Evolutionary conservation across 805 yeast genomes (phyloP), one percentile per base, ranked within the genome.

Genomic region (Spathaspora hagerdaliae): DNA sequence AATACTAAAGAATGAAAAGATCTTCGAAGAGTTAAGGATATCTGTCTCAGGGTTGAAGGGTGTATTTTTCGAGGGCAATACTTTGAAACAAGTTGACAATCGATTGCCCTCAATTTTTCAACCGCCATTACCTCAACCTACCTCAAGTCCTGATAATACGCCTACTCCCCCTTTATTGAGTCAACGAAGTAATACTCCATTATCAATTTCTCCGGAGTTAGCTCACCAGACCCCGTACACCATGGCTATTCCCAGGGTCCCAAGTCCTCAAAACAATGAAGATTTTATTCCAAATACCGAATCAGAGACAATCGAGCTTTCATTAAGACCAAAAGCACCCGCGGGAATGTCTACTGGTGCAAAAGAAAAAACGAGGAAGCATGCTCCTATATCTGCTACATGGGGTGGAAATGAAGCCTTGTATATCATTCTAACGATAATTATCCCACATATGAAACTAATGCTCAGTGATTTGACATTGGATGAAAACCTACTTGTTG

Each of bases 311-410:
- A 65, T 69, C 33, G 73, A 70, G 33, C 63, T 57, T 32, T 67
- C 73, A 5, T 58, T 79, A 41, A 60, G 78, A 44, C 81, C 86
- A 6, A 67, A 59, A 26, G 74, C 71, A 10, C 85, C 84, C 5
- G 60, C 71, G 1, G 87, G 88, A 3, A 81, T 83, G 87, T 78
- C 87, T 0, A 54, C 57, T 13, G 76, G 69, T 41, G 81, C 84
- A 1, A 73, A 71, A 38, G 77, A 78, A 12, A 83, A 83, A 50
- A 61, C 71, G 31, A 79, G 82, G 0, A 61, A 63, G 33, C 75
- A 75, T 48, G 71, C 77, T 3, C 73, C 83, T 2, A 56, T 83
- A 36, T 65, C 68, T 29, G 58, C 69, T 39, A 67, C 78, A 0
- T 80, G 87, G 87, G 74, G 80, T 14, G 87, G 87, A 1, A 72